A percentile compares a stretch with the other conserved stretches of the same genome.
These are phyloP conservation scores for Calocybe cyanea DNA, from an alignment of 768 basidiomycete genomes.

Conservation along the genomic window DNA sequence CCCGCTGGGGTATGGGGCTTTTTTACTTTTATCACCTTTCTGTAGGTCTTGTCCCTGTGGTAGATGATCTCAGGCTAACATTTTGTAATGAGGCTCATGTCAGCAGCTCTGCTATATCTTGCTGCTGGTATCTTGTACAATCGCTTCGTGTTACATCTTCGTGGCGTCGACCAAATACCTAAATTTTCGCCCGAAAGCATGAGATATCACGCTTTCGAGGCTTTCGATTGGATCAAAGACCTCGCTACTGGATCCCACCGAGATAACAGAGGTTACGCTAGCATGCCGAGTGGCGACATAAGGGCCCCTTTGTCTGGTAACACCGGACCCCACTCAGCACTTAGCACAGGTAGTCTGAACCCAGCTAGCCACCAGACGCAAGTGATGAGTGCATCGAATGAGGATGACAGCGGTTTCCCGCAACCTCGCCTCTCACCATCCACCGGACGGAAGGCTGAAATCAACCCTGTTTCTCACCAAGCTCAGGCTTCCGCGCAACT, in stretches of 20 bases:
- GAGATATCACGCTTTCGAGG: slow-evolving; percentile 43
- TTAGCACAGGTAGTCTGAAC: slow-evolving; percentile 20
- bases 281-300: slow-evolving; percentile 7
- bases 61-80: background rate
- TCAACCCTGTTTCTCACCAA: slow-evolving; percentile 42
- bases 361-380: slow-evolving; percentile 34
- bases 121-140: slow-evolving; percentile 73
- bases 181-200: slow-evolving; percentile 52
- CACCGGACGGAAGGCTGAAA: slow-evolving; percentile 21
- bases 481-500: slow-evolving; percentile 26
- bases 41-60: slow-evolving; percentile 41
- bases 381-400: slow-evolving; percentile 14
- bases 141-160: slow-evolving; percentile 66
- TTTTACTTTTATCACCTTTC: slow-evolving; percentile 50
- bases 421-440: slow-evolving; percentile 21
- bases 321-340: slow-evolving; percentile 5
- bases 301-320: slow-evolving; percentile 2
- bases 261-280: slow-evolving; percentile 16
- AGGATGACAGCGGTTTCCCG: slow-evolving; percentile 23
- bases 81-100: slow-evolving; percentile 38
- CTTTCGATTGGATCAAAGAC: slow-evolving; percentile 40
- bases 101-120: slow-evolving; percentile 61
- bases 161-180: slow-evolving; percentile 73
- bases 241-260: slow-evolving; percentile 23
- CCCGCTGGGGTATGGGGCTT: slow-evolving; percentile 46